phyloP scores from a whole-genome alignment of 2,329 filamentous ascomycete genomes.

The Elsinoe batatas region DNA sequence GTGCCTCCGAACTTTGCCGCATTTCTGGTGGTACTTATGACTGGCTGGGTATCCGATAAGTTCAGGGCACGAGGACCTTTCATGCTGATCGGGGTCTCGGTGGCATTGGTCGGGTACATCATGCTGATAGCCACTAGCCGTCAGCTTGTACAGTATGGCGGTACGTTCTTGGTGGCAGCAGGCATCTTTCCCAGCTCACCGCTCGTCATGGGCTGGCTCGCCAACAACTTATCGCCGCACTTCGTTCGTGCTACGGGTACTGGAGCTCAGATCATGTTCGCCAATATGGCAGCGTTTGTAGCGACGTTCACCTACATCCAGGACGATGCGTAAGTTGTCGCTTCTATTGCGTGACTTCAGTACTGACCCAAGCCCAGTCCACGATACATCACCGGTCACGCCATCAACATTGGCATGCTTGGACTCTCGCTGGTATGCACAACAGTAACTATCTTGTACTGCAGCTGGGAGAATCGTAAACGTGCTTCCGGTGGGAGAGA shows the following conservation, averaged over 20 bases:
- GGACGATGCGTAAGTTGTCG: conserved; percentile 29
- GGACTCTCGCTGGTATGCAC: conserved; percentile 25
- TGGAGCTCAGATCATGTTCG: conserved; percentile 31
- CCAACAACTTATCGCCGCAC: conserved; percentile 37
- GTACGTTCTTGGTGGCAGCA: conserved; percentile 27
- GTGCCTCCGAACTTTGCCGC: conserved; percentile 30
- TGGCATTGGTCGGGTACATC: conserved; percentile 29
- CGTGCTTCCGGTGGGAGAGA: conserved; percentile 28
- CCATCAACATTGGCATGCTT: conserved; percentile 30
- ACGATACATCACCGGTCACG: conserved; percentile 29
- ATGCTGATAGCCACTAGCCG: conserved; percentile 27
- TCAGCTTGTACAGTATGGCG: conserved; percentile 28
- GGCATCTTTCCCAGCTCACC: conserved; percentile 22
- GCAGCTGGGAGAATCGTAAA: conserved; percentile 31
- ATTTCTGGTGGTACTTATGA: conserved; percentile 27
- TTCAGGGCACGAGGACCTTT: conserved; percentile 27
- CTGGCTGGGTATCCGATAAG: conserved; percentile 27
- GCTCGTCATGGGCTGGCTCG: conserved; percentile 24
- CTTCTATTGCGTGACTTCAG: neutral
- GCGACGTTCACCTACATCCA: conserved; percentile 33
- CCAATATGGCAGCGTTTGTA: conserved; percentile 28
- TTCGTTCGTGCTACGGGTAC: conserved; percentile 36
- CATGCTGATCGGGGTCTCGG: conserved; percentile 24
- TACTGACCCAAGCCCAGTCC: conserved; percentile 21
- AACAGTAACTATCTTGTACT: conserved; percentile 26